Percentiles rank a stretch among this genome's conserved stretches.
Evolutionary conservation across 108 stramenopile genomes (phyloP).

Genomic region (Nitzschia putrida): DNA sequence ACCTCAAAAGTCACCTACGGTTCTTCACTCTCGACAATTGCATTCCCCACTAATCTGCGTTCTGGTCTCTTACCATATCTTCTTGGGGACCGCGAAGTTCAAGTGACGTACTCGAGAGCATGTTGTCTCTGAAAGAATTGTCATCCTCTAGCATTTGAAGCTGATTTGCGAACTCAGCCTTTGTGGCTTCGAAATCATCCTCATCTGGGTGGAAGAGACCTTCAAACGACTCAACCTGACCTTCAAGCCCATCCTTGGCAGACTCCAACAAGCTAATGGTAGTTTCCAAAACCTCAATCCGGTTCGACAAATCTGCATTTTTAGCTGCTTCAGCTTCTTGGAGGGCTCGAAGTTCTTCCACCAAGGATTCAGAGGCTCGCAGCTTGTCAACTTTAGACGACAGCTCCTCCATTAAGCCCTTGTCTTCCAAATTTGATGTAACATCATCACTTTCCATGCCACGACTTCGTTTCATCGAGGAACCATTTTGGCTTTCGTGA

Average conservation of each 20-base stretch:
- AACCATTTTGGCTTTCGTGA: neutral
- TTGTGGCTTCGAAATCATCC: slow-evolving; percentile 3
- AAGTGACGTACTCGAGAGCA: neutral
- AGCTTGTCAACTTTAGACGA: neutral
- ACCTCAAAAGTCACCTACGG: too few species aligned
- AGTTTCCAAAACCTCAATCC: slow-evolving; percentile 16
- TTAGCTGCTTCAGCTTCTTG: neutral
- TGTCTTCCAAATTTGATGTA: neutral
- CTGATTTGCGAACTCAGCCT: neutral
- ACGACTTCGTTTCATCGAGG: neutral
- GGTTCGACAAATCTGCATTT: slow-evolving; percentile 6
- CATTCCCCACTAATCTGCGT: too few species aligned
- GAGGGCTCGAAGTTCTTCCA: neutral
- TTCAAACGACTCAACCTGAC: slow-evolving; percentile 12
- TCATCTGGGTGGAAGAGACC: neutral
- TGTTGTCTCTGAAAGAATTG: neutral
- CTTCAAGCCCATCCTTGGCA: slow-evolving; percentile 8
- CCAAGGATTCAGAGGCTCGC: neutral
- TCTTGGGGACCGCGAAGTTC: neutral
- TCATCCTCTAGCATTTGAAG: slow-evolving; percentile 9
- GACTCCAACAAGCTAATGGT: slow-evolving; percentile 12
- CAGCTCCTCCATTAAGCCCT: neutral
- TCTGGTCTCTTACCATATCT: too few species aligned
- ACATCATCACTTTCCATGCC: neutral
- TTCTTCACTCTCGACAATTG: too few species aligned